Evolutionary conservation across 2,329 filamentous ascomycete species (phyloP), one percentile per base, ranked within the genome.

Genomic region (Chalaropsis thielavioides): DNA sequence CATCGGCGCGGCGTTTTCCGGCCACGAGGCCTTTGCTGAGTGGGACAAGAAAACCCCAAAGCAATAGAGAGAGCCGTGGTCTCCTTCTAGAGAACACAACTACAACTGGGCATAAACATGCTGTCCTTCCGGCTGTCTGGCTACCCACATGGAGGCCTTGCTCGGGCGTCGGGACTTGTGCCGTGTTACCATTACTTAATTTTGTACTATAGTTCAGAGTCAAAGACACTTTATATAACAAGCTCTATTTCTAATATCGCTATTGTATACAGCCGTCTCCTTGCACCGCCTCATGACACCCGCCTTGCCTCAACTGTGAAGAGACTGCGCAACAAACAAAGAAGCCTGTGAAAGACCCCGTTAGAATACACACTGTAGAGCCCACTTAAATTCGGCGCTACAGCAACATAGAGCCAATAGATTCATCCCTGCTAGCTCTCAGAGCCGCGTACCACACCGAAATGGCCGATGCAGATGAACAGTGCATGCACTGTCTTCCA

Each of bases 11-110:
- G 54, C 49, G 4, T 38, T 56, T 17, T 63, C 56, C 5, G 76
- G 78, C 46, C 78, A 77, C 1, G 76, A 78, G 51, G 86, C 84
- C 1, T 72, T 90, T 59, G 80, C 82, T 68, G 75, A 74, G 44
- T 91, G 89, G 88, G 77, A 80, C 69, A 78, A 75, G 62, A 66
- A 68, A 13, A 72, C 70, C 59, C 22, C 68, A 69, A 49, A 54
- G 61, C 11, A 65, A 68, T 43, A 63, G 44, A 35, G 35, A 38
- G 40, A 56, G 62, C 59, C 69, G 65, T 43, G 22, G 17, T 56
- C 11, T 31, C 31, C 22, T 56, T 2, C 41, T 31, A 17, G 19
- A 17, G 51, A 8, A 15, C 15, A 27, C 1, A 35, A 35, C 31
- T 7, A 35, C 31, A 3, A 35, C 31, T 35, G 7, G 31, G 31